Conservation (phyloP, 345 rosid genomes). For the Garcia nutans region DNA sequence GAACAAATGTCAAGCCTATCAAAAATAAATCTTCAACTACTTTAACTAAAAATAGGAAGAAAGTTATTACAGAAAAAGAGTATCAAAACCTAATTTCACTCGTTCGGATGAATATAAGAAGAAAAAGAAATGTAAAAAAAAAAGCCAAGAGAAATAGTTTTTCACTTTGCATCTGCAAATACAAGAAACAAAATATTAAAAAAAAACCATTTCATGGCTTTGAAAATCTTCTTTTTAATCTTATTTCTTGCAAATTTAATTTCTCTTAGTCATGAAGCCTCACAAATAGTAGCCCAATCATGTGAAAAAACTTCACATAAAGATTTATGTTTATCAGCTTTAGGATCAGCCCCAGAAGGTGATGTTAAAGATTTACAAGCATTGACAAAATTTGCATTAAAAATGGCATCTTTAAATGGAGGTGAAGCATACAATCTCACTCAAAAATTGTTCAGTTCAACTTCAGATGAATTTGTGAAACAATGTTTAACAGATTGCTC, state of each 20-base stretch:
- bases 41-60: not conserved
- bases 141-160: too few species aligned
- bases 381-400: constrained; percentile 13
- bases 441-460: not conserved
- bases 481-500: constrained; percentile 28
- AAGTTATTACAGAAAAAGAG: too few species aligned
- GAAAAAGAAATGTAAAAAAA: not conserved
- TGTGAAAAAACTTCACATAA: constrained; percentile 16
- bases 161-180: not conserved
- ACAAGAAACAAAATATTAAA: too few species aligned
- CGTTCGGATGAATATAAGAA: not conserved
- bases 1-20: not conserved
- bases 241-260: not conserved
- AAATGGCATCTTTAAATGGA: not conserved
- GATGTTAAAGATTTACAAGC: constrained; percentile 1
- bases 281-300: constrained; percentile 9
- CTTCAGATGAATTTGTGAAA: not conserved
- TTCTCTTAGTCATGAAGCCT: not conserved
- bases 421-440: not conserved
- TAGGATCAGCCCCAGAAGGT: constrained; percentile 5
- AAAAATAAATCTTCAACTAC: not conserved
- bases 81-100: not conserved
- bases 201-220: not conserved
- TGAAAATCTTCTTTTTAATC: not conserved
- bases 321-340: constrained; percentile 16